phyloP scores from a whole-genome alignment of 73 alveolate genomes.

The Paramecium primaurelia region DNA sequence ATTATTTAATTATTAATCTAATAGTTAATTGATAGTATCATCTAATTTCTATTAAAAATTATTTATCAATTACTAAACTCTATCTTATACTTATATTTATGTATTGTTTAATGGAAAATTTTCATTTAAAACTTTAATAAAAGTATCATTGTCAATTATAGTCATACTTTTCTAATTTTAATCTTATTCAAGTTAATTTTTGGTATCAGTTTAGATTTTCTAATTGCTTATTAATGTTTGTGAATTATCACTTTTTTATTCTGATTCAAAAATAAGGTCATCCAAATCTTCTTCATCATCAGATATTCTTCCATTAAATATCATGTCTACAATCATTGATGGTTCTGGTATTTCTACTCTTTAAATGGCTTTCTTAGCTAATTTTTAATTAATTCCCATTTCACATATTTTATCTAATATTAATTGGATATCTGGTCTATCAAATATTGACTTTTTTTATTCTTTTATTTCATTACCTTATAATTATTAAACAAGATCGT shows the following conservation, averaged over 20 bases:
- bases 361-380: constrained; percentile 23
- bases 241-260: not conserved
- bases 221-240: not conserved
- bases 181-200: not conserved
- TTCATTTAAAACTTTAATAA: not conserved
- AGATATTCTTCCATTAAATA: constrained; percentile 18
- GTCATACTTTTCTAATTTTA: not conserved
- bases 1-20: not conserved
- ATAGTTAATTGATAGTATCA: not conserved
- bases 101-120: not conserved
- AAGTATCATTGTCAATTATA: not conserved
- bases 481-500: not conserved
- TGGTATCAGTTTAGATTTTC: not conserved
- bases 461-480: not conserved
- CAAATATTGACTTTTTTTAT: constrained; percentile 8
- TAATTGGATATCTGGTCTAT: constrained; percentile 18
- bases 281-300: constrained; percentile 39
- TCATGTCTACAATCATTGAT: constrained; percentile 4
- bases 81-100: not conserved
- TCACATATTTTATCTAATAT: not conserved
- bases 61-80: not conserved
- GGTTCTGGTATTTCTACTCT: constrained; percentile 19
- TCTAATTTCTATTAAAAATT: not conserved
- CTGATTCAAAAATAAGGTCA: not conserved
- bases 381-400: not conserved